Conservation (phyloP, 2,329 filamentous ascomycete species). For the Fusarium drepaniforme region DNA sequence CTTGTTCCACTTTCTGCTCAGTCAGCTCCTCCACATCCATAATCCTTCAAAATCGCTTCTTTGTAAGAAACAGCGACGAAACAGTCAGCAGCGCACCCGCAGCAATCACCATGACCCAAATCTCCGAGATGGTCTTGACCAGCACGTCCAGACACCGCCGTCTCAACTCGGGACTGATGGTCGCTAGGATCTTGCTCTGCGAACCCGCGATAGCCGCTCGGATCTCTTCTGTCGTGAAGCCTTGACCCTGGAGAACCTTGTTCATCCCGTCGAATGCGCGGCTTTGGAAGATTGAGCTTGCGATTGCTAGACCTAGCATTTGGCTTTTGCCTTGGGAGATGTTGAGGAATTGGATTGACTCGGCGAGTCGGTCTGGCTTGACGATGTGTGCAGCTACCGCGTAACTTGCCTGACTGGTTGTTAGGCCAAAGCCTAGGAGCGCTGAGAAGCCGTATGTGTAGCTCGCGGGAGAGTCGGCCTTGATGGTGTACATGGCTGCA, state of each 20-base stretch:
- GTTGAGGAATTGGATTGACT: conserved; percentile 29
- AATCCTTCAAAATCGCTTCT: conserved; percentile 14
- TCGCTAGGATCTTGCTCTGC: conserved; percentile 21
- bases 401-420: conserved; percentile 18
- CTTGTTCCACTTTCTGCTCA: not conserved
- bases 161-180: conserved; percentile 12
- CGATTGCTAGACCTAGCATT: conserved; percentile 21
- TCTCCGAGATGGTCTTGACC: conserved; percentile 25
- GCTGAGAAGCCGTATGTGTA: conserved; percentile 35
- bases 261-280: conserved; percentile 25
- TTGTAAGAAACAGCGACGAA: conserved; percentile 24
- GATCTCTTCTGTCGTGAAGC: conserved; percentile 23
- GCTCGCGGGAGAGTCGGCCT: conserved; percentile 20
- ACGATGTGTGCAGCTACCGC: conserved; percentile 10
- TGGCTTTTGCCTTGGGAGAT: conserved; percentile 30
- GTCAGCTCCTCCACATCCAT: not conserved
- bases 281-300: conserved; percentile 27
- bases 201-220: conserved; percentile 24
- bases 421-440: conserved; percentile 31
- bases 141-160: conserved; percentile 17
- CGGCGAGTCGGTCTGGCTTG: conserved; percentile 13
- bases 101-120: conserved; percentile 31
- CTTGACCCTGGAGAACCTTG: conserved; percentile 13
- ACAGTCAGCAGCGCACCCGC: conserved; percentile 21
- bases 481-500: not conserved